Conservation (phyloP, 2,329 filamentous ascomycete genomes). For the Alternaria angustiovoidea region DNA sequence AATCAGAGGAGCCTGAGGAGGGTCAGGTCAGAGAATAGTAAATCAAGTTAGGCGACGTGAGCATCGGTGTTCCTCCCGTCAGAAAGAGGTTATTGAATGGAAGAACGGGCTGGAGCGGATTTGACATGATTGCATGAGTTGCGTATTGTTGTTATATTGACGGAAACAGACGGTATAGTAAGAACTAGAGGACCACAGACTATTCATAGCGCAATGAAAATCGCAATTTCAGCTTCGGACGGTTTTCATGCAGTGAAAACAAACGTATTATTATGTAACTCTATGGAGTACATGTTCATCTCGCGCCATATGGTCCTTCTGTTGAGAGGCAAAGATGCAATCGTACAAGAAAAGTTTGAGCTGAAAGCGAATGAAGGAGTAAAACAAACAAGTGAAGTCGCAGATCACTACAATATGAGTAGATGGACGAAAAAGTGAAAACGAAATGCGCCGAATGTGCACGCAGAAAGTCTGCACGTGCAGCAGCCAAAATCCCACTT, state of each 20-base stretch:
- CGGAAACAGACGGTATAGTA: not conserved
- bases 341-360: not conserved
- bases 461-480: not conserved
- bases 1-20: not conserved
- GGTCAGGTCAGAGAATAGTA: not conserved
- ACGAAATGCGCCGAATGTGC: not conserved
- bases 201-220: conserved; percentile 14
- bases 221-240: conserved; percentile 1
- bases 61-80: not conserved
- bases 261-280: not conserved
- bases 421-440: conserved; percentile 1
- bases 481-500: not conserved
- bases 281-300: not conserved
- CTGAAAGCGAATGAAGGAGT: conserved; percentile 1
- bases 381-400: conserved; percentile 2
- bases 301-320: not conserved
- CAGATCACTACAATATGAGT: conserved; percentile 6
- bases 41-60: not conserved
- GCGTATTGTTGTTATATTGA: conserved; percentile 7
- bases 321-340: not conserved
- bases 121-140: conserved; percentile 6
- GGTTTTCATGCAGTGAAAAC: not conserved
- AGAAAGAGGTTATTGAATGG: not conserved
- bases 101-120: not conserved
- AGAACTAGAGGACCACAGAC: conserved; percentile 5